phyloP scores from a whole-genome alignment of 768 basidiomycete species.

The Daedaleopsis nitida region DNA sequence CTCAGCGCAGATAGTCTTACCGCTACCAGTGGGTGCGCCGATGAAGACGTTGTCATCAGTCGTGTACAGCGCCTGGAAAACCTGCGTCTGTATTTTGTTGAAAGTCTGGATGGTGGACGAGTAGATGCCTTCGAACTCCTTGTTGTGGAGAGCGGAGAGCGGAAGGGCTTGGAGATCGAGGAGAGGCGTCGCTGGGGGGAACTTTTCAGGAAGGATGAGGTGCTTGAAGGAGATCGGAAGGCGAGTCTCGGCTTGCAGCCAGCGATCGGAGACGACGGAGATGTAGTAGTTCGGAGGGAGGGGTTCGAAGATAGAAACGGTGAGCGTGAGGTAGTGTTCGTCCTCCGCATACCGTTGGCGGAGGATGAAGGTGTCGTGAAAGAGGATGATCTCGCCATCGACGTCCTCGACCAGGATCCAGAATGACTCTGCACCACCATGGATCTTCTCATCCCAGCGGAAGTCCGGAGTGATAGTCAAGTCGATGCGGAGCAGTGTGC shows the following conservation, averaged over 20 bases:
- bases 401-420: constrained; percentile 95
- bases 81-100: constrained; percentile 99
- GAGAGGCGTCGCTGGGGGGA: constrained; percentile 89
- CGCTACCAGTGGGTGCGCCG: constrained; percentile 94
- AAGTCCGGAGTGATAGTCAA: constrained; percentile 97
- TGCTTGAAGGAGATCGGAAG: constrained; percentile 98
- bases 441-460: constrained; percentile 95
- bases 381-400: constrained; percentile 94
- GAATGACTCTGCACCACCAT: constrained; percentile 88
- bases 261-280: constrained; percentile 90
- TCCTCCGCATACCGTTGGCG: constrained; percentile 90
- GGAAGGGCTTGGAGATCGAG: constrained; percentile 93
- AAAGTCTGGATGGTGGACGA: constrained; percentile 78
- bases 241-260: constrained; percentile 94
- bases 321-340: constrained; percentile 93
- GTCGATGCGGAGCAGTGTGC: constrained; percentile 89
- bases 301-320: constrained; percentile 95
- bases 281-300: constrained; percentile 99
- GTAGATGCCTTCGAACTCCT: constrained; percentile 89
- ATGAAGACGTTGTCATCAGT: constrained; percentile 97
- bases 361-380: constrained; percentile 91
- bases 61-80: constrained; percentile 96
- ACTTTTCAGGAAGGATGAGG: constrained; percentile 94
- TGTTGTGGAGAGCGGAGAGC: constrained; percentile 89
- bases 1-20: constrained; percentile 97